phyloP scores from a whole-genome alignment of 305 asterid genomes.

The Solanum hybrid region DNA sequence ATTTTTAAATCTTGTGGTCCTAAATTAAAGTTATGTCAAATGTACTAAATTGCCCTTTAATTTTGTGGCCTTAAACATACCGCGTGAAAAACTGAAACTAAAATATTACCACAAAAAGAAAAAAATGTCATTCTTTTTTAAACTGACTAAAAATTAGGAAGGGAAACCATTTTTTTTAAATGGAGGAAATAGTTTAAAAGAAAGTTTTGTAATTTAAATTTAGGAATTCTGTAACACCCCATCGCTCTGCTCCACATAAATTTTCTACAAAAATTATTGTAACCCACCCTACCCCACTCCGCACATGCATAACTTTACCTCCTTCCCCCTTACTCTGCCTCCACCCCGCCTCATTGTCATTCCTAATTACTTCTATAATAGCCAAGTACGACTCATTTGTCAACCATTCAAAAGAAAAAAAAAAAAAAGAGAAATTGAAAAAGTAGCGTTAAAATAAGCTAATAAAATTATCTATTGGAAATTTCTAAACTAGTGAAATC shows the following conservation, averaged over 20 bases:
- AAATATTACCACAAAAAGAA: no score
- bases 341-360: neutral
- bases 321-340: neutral
- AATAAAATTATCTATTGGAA: neutral
- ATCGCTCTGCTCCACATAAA: neutral
- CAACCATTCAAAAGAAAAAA: neutral
- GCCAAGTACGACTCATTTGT: neutral
- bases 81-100: no score
- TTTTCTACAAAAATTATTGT: neutral
- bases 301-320: neutral
- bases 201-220: neutral
- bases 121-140: no score
- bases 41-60: no score
- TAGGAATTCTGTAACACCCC: neutral
- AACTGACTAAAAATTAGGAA: no score
- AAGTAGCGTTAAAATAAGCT: neutral
- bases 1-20: no score
- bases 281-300: neutral
- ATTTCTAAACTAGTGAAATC: neutral
- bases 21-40: no score
- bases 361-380: neutral
- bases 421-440: neutral
- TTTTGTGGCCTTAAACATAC: no score
- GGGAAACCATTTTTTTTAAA: no score
- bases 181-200: neutral